phyloP scores from a whole-genome alignment of 148 eudicot species.

The Dysphania ambrosioides region DNA sequence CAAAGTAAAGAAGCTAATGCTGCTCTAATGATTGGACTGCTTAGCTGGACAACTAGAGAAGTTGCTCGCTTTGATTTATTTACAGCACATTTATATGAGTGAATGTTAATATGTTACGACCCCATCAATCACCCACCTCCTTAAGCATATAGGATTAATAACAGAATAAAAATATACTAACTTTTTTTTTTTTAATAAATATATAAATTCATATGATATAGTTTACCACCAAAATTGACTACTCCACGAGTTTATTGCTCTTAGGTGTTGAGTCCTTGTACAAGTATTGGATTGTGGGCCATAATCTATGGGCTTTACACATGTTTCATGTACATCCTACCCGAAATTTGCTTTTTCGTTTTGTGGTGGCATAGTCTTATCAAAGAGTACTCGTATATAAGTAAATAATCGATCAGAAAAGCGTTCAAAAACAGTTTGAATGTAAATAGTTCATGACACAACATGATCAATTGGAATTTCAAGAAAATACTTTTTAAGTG shows the following conservation, averaged over 20 bases:
- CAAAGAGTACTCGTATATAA: no score
- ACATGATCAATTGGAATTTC: no score
- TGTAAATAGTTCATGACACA: no score
- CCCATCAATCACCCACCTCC: background rate
- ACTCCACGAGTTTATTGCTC: background rate
- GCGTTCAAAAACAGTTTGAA: no score
- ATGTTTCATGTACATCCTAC: slow-evolving; percentile 17
- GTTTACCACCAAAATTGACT: slow-evolving; percentile 3
- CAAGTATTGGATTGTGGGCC: slow-evolving; percentile 20
- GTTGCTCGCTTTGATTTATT: background rate
- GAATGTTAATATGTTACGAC: slow-evolving; percentile 4
- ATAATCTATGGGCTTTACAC: slow-evolving; percentile 15
- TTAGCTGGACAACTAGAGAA: slow-evolving; percentile 14
- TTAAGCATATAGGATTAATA: background rate
- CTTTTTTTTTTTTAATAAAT: no score
- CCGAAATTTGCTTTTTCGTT: background rate
- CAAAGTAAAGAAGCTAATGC: background rate
- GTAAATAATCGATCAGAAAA: background rate
- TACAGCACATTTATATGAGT: background rate
- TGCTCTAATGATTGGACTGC: slow-evolving; percentile 6
- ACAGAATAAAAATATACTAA: no score
- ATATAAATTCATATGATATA: background rate
- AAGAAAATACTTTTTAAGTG: no score
- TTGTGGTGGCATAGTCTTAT: background rate
- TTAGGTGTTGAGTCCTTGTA: slow-evolving; percentile 23